Conservation (phyloP, 2,329 filamentous ascomycete species). For the Xylariomycetidae sp. region DNA sequence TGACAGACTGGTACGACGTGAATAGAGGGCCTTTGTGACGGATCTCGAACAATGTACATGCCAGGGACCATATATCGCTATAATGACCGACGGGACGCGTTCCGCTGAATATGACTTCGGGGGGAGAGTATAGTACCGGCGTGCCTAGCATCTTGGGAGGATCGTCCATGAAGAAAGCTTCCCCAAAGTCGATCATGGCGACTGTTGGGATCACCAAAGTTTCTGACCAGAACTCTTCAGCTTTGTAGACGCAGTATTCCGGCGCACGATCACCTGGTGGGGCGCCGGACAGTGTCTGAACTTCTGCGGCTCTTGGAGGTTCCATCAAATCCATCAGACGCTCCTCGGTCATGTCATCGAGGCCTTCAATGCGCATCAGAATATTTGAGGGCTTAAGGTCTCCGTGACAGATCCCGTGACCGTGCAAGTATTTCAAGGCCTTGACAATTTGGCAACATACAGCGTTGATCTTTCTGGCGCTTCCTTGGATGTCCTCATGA, state of each 20-base stretch:
- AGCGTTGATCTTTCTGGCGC: background rate
- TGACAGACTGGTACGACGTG: too few species aligned
- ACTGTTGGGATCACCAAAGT: constrained; percentile 2
- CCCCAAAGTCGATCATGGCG: constrained; percentile 10
- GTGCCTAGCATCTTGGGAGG: constrained; percentile 5
- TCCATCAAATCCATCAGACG: constrained; percentile 5
- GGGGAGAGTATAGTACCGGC: constrained; percentile 5
- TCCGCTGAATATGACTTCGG: constrained; percentile 6
- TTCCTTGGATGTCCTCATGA: too few species aligned
- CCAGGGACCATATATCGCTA: constrained; percentile 12
- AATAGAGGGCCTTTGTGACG: too few species aligned
- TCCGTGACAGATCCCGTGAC: constrained; percentile 9
- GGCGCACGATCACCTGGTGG: constrained; percentile 2
- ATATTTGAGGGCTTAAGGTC: constrained; percentile 10
- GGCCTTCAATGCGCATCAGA: constrained; percentile 7
- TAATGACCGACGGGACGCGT: background rate
- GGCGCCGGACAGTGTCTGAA: constrained; percentile 5
- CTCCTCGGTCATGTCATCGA: constrained; percentile 6
- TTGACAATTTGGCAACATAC: constrained; percentile 6
- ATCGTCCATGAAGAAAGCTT: constrained; percentile 4
- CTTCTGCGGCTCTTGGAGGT: background rate
- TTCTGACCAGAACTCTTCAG: constrained; percentile 1
- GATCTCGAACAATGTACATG: constrained; percentile 9
- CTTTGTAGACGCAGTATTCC: constrained; percentile 3
- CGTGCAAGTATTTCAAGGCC: constrained; percentile 7